phyloP scores from a whole-genome alignment of 768 basidiomycete species.

The Suillus paluster region DNA sequence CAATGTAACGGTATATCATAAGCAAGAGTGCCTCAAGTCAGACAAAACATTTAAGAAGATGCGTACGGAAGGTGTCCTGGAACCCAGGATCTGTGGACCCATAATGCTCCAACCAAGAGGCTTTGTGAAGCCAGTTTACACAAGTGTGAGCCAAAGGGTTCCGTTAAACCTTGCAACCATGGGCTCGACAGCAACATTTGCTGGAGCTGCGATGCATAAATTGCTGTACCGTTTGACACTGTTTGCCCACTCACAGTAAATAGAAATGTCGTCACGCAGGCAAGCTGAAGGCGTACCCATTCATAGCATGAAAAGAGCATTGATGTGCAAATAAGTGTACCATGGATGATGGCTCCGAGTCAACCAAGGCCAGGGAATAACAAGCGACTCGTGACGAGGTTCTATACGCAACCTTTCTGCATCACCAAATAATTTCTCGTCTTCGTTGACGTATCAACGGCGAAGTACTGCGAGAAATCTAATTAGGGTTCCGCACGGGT shows the following conservation, averaged over 20 bases:
- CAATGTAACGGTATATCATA: neutral
- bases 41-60: constrained; percentile 10
- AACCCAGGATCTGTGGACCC: constrained; percentile 7
- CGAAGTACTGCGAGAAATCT: constrained; percentile 1
- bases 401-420: neutral
- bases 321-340: neutral
- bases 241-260: constrained; percentile 4
- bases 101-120: constrained; percentile 15
- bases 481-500: no score
- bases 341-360: no score
- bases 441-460: neutral
- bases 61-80: constrained; percentile 2
- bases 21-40: neutral
- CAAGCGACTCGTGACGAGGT: neutral
- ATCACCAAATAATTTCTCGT: neutral
- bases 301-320: constrained; percentile 16
- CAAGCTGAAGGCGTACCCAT: neutral
- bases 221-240: neutral
- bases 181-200: constrained; percentile 15
- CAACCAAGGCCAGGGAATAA: constrained; percentile 7
- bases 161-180: constrained; percentile 11
- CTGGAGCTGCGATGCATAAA: constrained; percentile 10
- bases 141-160: neutral
- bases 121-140: constrained; percentile 15
- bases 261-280: neutral